phyloP scores from a whole-genome alignment of 352 stramenopile genomes.

The Elongisporangium prolatum region DNA sequence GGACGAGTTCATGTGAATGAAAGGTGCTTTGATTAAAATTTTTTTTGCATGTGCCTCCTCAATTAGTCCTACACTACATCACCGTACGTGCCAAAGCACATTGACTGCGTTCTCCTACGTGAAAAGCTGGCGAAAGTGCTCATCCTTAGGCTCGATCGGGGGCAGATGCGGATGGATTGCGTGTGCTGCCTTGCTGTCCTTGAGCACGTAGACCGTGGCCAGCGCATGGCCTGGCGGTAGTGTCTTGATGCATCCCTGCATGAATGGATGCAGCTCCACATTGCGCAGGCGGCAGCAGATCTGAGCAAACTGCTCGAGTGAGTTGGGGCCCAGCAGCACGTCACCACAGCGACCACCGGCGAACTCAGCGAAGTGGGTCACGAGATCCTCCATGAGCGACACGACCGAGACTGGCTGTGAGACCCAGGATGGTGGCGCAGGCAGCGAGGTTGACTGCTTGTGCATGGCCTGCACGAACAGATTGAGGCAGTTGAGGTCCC shows the following conservation, averaged over 20 bases:
- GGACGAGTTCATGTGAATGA: no score
- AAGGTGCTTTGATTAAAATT: no score
- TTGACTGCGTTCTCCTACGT: background rate
- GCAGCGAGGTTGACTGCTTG: no score
- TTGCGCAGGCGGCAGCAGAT: background rate
- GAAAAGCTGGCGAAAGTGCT: conserved; percentile 1
- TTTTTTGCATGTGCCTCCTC: no score
- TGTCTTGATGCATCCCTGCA: background rate
- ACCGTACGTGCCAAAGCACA: no score
- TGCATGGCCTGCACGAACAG: background rate
- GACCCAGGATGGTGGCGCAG: no score
- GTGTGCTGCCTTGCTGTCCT: background rate
- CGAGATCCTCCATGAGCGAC: background rate
- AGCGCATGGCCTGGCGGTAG: background rate
- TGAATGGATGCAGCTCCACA: background rate
- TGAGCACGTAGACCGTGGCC: conserved; percentile 1
- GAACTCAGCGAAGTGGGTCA: background rate
- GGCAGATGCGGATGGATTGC: background rate
- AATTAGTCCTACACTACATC: no score
- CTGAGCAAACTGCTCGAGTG: background rate
- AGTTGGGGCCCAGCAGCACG: conserved; percentile 1
- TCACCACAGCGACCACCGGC: background rate
- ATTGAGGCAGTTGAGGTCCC: conserved; percentile 1
- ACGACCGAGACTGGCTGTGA: background rate
- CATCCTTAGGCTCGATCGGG: background rate